A percentile compares a stretch with the other conserved stretches of the same genome.
phyloP scores from a whole-genome alignment of 2,329 filamentous ascomycete genomes.

The Nemania sp. region DNA sequence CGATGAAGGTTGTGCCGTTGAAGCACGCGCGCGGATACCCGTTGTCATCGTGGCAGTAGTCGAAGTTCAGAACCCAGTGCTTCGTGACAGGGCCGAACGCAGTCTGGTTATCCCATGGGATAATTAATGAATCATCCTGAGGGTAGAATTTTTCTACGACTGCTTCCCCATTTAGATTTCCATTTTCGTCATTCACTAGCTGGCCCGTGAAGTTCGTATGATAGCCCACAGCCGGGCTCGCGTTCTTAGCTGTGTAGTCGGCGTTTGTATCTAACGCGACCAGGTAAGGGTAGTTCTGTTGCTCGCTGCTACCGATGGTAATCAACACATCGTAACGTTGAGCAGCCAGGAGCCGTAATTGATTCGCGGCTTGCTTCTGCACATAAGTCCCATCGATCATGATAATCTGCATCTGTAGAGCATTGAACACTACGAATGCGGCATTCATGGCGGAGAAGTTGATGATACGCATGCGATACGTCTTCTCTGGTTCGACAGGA shows the following conservation, averaged over 20 bases:
- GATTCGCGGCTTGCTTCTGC: slow-evolving; percentile 41
- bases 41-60: slow-evolving; percentile 63
- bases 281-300: slow-evolving; percentile 49
- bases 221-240: slow-evolving; percentile 25
- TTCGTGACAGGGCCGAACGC: slow-evolving; percentile 57
- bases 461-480: slow-evolving; percentile 52
- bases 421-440: slow-evolving; percentile 49
- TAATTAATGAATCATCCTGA: slow-evolving; percentile 64
- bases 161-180: slow-evolving; percentile 35
- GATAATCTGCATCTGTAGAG: slow-evolving; percentile 50
- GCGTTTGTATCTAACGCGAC: slow-evolving; percentile 49
- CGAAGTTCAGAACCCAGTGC: slow-evolving; percentile 58
- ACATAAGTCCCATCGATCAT: slow-evolving; percentile 49
- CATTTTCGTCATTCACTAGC: slow-evolving; percentile 44
- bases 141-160: slow-evolving; percentile 49
- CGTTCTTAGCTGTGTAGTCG: slow-evolving; percentile 41
- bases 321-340: slow-evolving; percentile 54
- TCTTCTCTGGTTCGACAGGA: slow-evolving; percentile 46
- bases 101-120: slow-evolving; percentile 56
- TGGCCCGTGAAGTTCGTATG: slow-evolving; percentile 49
- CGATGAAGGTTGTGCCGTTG: slow-evolving; percentile 69
- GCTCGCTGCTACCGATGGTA: slow-evolving; percentile 44
- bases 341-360: slow-evolving; percentile 47
- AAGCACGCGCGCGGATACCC: slow-evolving; percentile 64
- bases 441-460: slow-evolving; percentile 50